A percentile compares a stretch with the other conserved stretches of the same genome.
phyloP scores from a whole-genome alignment of 441 rosid species.

The Pelargonium fulgidum region DNA sequence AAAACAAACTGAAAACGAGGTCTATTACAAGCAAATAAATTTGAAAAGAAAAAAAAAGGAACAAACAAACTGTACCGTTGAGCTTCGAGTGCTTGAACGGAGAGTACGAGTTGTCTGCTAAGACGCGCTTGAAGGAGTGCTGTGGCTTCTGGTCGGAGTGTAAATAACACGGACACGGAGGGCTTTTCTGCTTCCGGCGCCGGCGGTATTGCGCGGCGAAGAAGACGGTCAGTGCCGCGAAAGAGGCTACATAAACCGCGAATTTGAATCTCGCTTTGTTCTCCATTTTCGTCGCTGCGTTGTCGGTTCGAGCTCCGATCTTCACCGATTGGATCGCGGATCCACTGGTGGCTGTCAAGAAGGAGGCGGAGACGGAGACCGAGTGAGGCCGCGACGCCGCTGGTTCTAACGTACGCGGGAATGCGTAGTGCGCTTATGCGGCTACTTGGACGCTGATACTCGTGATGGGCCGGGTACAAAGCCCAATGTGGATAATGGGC shows the following conservation, averaged over 20 bases:
- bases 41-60: not conserved
- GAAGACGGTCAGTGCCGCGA: slow-evolving; percentile 41
- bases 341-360: not conserved
- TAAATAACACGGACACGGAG: slow-evolving; percentile 43
- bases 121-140: slow-evolving; percentile 57
- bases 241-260: slow-evolving; percentile 38
- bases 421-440: slow-evolving; percentile 4
- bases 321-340: not conserved
- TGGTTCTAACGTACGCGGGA: slow-evolving; percentile 2
- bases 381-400: slow-evolving; percentile 5
- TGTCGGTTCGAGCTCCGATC: not conserved
- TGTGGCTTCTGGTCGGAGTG: slow-evolving; percentile 64
- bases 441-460: not conserved
- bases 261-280: slow-evolving; percentile 33
- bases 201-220: slow-evolving; percentile 35
- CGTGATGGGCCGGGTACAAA: not conserved
- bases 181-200: slow-evolving; percentile 34
- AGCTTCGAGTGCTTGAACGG: slow-evolving; percentile 58
- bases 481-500: not conserved
- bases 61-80: slow-evolving; percentile 26
- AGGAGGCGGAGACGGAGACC: slow-evolving; percentile 2
- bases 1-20: slow-evolving; percentile 10
- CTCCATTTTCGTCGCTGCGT: slow-evolving; percentile 23
- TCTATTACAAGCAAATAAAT: not conserved
- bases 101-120: slow-evolving; percentile 78